These are phyloP conservation scores for Solanum hybrid DNA, from an alignment of 305 asterid genomes.

Conservation along the genomic window DNA sequence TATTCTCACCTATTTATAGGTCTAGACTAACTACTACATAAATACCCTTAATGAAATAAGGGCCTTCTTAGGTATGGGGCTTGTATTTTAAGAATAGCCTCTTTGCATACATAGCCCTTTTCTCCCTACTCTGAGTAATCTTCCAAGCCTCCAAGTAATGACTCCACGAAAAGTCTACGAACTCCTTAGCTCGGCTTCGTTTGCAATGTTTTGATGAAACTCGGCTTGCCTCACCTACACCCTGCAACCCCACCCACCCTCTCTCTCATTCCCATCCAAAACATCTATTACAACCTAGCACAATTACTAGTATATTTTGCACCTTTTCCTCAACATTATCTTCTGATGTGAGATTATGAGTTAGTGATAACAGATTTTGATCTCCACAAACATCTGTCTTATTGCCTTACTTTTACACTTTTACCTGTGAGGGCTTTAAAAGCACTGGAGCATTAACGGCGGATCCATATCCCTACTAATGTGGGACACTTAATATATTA, in stretches of 20 bases:
- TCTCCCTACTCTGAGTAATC: background rate
- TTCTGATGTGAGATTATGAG: background rate
- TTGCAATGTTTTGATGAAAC: background rate
- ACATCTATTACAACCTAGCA: background rate
- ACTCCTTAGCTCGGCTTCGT: background rate
- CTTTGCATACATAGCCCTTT: background rate
- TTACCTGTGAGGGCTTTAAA: background rate
- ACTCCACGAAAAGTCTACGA: background rate
- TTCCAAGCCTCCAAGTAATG: background rate
- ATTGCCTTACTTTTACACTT: background rate
- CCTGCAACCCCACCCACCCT: background rate
- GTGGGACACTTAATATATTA: background rate
- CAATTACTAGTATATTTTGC: background rate
- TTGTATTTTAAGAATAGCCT: background rate
- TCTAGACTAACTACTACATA: background rate
- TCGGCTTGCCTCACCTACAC: background rate
- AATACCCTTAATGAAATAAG: background rate
- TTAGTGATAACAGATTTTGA: background rate
- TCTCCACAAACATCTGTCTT: background rate
- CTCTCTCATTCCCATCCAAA: background rate
- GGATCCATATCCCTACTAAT: background rate
- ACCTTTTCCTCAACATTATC: background rate
- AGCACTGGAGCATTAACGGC: background rate
- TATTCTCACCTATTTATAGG: background rate
- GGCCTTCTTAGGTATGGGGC: background rate